Conservation (phyloP, 768 basidiomycete genomes). For the Amanita jacksonii region DNA sequence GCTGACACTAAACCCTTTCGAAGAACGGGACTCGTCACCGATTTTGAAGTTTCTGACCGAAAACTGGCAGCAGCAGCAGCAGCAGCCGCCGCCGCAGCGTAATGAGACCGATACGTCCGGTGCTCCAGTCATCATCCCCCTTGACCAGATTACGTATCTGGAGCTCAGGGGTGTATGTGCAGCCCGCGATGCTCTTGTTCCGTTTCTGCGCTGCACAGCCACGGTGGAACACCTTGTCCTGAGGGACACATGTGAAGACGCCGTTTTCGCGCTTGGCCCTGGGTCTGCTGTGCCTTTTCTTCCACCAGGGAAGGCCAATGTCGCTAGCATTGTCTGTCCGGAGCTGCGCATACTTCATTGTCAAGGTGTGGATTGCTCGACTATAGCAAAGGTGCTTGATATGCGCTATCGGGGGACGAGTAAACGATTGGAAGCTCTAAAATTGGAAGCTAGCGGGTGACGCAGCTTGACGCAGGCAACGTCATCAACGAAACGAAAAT, state of each 20-base stretch:
- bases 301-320: neutral
- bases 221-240: conserved; percentile 1
- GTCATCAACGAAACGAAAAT: too few relatives aligned
- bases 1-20: conserved; percentile 11
- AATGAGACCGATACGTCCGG: neutral
- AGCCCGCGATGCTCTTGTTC: neutral
- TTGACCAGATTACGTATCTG: neutral
- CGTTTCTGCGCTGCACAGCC: neutral
- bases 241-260: neutral
- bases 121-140: neutral
- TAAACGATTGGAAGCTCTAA: conserved; percentile 22
- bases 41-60: conserved; percentile 3
- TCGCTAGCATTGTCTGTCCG: neutral
- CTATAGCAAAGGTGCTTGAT: too few relatives aligned
- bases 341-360: neutral
- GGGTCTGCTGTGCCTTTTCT: too few relatives aligned
- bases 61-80: too few relatives aligned
- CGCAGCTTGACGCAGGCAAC: too few relatives aligned
- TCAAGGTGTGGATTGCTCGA: neutral
- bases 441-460: too few relatives aligned
- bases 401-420: neutral
- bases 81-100: too few relatives aligned
- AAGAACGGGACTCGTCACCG: conserved; percentile 5
- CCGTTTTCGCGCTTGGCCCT: neutral
- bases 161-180: conserved; percentile 8